These are phyloP conservation scores for Colletotrichum australisinense DNA, from an alignment of 2,329 filamentous ascomycete species.

Conservation along the genomic window DNA sequence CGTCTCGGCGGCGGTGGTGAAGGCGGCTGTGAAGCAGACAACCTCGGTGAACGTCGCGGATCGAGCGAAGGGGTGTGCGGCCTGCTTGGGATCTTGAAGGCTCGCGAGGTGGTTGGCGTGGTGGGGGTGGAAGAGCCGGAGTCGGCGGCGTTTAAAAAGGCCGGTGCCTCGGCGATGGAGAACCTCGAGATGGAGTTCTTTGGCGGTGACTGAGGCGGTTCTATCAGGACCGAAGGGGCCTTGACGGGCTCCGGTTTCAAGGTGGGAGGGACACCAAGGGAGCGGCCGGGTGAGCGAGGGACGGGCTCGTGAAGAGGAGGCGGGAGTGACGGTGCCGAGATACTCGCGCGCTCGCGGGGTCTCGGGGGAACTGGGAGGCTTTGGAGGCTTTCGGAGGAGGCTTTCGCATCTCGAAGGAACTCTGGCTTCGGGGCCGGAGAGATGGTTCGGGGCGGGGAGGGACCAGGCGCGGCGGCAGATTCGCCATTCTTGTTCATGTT, in stretches of 20 bases:
- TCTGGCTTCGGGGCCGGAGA: slow-evolving; percentile 56
- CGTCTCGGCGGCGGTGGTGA: slow-evolving; percentile 73
- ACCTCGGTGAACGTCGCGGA: slow-evolving; percentile 59
- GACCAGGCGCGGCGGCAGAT: slow-evolving; percentile 42
- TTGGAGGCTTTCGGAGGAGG: slow-evolving; percentile 51
- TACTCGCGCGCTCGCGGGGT: slow-evolving; percentile 36
- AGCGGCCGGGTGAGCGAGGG: slow-evolving; percentile 49
- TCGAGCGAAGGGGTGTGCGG: slow-evolving; percentile 65
- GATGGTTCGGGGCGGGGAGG: slow-evolving; percentile 44
- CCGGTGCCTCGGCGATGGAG: slow-evolving; percentile 53
- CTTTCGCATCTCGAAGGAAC: slow-evolving; percentile 52
- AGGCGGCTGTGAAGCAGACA: slow-evolving; percentile 62
- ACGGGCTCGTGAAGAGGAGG: slow-evolving; percentile 34
- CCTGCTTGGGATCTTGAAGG: slow-evolving; percentile 66
- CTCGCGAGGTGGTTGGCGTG: slow-evolving; percentile 55
- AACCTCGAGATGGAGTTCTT: slow-evolving; percentile 55
- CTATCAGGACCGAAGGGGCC: slow-evolving; percentile 74
- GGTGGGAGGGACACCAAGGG: slow-evolving; percentile 55
- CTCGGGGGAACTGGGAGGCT: slow-evolving; percentile 44
- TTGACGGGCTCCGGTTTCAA: slow-evolving; percentile 54
- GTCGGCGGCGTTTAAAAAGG: slow-evolving; percentile 62
- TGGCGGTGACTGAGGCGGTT: slow-evolving; percentile 77
- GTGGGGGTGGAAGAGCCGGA: slow-evolving; percentile 53
- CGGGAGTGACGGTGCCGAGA: slow-evolving; percentile 38
- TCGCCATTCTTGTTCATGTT: slow-evolving; percentile 71